Evolutionary conservation across 371 early-diverging fungal species (phyloP).

Genomic region (Rhizopus arrhizus): DNA sequence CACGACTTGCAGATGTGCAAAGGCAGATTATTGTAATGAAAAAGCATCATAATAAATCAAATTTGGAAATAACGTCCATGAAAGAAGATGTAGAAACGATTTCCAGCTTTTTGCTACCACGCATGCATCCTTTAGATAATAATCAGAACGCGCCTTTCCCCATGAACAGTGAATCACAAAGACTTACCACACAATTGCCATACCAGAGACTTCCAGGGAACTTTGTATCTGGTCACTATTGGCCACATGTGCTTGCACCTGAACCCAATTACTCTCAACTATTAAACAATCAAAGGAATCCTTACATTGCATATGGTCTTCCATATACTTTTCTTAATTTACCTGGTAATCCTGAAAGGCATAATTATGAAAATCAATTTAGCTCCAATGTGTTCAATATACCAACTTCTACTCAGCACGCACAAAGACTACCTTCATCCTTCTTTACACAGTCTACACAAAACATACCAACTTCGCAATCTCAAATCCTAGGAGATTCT

Average conservation of each 20-base stretch:
- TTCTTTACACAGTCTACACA: neutral
- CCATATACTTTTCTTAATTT: neutral
- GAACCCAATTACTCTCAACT: neutral
- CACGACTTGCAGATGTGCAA: neutral
- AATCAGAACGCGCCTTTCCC: neutral
- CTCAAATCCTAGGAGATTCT: too few species aligned
- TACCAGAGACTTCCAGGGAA: neutral
- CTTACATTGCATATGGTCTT: neutral
- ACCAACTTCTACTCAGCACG: too few species aligned
- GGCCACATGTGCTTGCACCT: neutral
- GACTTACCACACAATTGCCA: neutral
- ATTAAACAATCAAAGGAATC: neutral
- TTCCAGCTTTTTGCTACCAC: neutral
- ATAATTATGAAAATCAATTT: neutral
- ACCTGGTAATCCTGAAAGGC: neutral
- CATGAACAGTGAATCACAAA: neutral
- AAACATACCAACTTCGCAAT: too few species aligned
- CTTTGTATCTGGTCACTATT: neutral
- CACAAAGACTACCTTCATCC: too few species aligned
- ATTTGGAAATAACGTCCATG: neutral
- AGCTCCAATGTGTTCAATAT: too few species aligned
- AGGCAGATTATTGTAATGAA: neutral
- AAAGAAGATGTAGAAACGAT: neutral
- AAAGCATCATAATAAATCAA: neutral
- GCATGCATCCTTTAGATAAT: neutral